Base-by-base conservation (phyloP, 2,329 filamentous ascomycete species). In the Plectosphaerella cucumerina region DNA sequence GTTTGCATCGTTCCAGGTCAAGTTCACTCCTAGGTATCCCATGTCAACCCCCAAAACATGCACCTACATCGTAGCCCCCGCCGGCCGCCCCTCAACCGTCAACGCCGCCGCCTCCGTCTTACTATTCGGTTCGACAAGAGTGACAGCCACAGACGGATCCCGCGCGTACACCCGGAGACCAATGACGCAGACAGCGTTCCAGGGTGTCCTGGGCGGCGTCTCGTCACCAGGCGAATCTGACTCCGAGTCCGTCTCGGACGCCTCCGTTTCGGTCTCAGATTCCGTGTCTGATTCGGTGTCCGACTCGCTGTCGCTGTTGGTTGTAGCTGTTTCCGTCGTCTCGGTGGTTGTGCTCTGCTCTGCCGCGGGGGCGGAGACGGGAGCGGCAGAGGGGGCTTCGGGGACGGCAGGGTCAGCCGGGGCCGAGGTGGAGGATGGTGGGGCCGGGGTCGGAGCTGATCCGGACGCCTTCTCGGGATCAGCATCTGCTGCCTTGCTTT, bases 131-230 rank as follows among this genome's bases (percentile, higher is more conserved):
- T 68, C 63, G 9, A 65, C 66, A 8, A 72, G 57, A 6, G 58
- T 58, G 23, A 73, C 65, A 26, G 62, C 62, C 33, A 71, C 60
- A 6, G 61, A 60, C 1, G 63, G 51, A 23, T 71, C 69, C 48
- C 61, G 61, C 9, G 70, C 62, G 50, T 72, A 73, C 10, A 72
- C 69, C 8, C 68, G 58, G 12, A 73, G 59, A 9, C 69, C 69
- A 37, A 71, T 57, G 10, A 73, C 70, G 47, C 68, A 71, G 21
- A 72, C 68, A n/a, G 70, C 66, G 39, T 73, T 72, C 70, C 70
- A 73, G 1, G 66, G 65, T 11, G 26, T 31, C 10, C 60, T 53
- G 6, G 58, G 56, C 3, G 53, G 33, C 6, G 33, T 45, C 6
- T 50, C 53, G 5, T 57, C 51, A 17, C 59, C 56, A 14, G 31